Evolutionary conservation across 306 rosid species (phyloP), one percentile per base, ranked within the genome.

Genomic region (Trifolium pratense): DNA sequence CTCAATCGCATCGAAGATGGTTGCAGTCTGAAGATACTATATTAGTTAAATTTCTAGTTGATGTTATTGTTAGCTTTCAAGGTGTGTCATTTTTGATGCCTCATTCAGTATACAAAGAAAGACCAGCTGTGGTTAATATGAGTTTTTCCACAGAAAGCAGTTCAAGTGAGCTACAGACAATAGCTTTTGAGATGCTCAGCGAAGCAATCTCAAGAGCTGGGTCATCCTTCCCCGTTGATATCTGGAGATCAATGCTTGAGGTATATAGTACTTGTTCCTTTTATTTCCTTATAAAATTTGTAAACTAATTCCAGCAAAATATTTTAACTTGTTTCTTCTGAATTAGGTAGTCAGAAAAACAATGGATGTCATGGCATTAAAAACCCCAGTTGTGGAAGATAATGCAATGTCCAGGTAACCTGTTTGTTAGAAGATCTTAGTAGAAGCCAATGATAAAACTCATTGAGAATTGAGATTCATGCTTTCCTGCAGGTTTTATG

Each of bases 231-330:
- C 81, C 92, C 3, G 83, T 80, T 46, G 95, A 94, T 75, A 52
- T 81, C 39, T 94, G 96, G 99, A 83, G 77, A 84, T 86, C 87
- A 51, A 81, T 83, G 20, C 78, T 94, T 73, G 91, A 94, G 96
- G 98, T 88, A 12, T 57, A 55, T 45, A 32, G 59, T 53, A 51
- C 20, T 67, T 64, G 66, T 17, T 52, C 13, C 67, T 62, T 63
- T 69, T 37, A 21, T 21, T 18, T 66, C 42, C 18, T 56, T 20
- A 21, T 63, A 63, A 20, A 63, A n/a, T 57, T 73, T 53, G 32
- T 68, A 29, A 15, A 3, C 40, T 56, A 7, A 45, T 73, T 63
- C 62, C 61, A 61, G 72, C 56, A 49, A 68, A 73, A 52, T 80
- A 16, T 75, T 74, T 29, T 69, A 58, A 70, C 32, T 60, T 52